Conservation (phyloP, 371 early-diverging fungal genomes). For the Zopfochytrium polystomum region DNA sequence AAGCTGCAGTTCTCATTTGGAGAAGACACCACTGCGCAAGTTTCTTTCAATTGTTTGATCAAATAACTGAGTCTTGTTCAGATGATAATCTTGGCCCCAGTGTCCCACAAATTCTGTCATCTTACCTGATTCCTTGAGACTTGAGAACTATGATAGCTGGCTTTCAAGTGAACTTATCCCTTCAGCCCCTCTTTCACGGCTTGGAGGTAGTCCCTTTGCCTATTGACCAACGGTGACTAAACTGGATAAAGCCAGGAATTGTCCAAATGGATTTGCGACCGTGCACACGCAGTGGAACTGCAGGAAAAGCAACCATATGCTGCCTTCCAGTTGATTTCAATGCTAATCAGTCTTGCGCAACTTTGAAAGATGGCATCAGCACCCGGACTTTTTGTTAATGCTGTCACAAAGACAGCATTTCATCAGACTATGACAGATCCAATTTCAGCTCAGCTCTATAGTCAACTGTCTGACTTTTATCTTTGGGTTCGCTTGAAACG, state of each 20-base stretch:
- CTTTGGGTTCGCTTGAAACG: slow-evolving; percentile 28
- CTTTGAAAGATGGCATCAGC: slow-evolving; percentile 2
- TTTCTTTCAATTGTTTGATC: background rate
- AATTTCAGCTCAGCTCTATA: slow-evolving; percentile 25
- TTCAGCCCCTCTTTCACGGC: slow-evolving; percentile 10
- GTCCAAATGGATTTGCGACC: slow-evolving; percentile 45
- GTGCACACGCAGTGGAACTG: slow-evolving; percentile 43
- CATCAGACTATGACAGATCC: slow-evolving; percentile 14
- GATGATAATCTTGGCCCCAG: slow-evolving; percentile 28
- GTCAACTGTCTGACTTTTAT: slow-evolving; percentile 23
- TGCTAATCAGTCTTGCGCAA: slow-evolving; percentile 28
- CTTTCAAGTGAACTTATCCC: slow-evolving; percentile 45
- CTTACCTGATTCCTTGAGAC: slow-evolving; percentile 31
- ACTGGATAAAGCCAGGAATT: slow-evolving; percentile 19
- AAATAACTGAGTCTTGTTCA: background rate
- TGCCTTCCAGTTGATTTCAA: slow-evolving; percentile 38
- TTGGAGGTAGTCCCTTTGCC: background rate
- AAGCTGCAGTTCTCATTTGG: slow-evolving; percentile 40
- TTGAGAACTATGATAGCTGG: slow-evolving; percentile 39
- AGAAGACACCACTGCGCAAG: slow-evolving; percentile 37
- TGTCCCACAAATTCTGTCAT: slow-evolving; percentile 34
- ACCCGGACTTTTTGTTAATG: slow-evolving; percentile 8
- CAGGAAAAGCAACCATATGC: slow-evolving; percentile 28
- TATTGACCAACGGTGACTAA: background rate
- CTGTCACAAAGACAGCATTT: background rate